Conservation (phyloP, 2,329 filamentous ascomycete species). For the Orbilia javanica region DNA sequence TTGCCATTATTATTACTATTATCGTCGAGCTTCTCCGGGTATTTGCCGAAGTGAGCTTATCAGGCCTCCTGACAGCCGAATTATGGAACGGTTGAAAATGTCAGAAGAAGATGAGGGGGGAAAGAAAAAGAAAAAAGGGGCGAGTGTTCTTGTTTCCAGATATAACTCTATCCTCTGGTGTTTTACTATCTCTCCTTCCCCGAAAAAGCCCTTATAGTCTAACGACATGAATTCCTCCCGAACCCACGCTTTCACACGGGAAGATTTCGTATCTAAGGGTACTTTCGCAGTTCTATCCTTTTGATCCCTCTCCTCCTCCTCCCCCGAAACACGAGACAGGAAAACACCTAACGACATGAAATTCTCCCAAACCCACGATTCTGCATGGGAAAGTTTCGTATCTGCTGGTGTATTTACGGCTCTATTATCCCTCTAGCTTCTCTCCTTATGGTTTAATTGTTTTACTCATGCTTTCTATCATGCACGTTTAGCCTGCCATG, state of each 20-base stretch:
- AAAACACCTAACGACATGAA: too few relatives aligned
- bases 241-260: neutral
- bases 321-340: too few relatives aligned
- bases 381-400: too few relatives aligned
- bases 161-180: neutral
- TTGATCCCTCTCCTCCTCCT: neutral
- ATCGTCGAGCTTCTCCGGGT: neutral
- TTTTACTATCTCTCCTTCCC: too few relatives aligned
- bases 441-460: neutral
- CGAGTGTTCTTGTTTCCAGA: neutral
- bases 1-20: neutral
- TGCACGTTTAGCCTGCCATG: neutral
- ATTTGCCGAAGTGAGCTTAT: neutral
- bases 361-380: too few relatives aligned
- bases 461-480: neutral
- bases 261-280: neutral
- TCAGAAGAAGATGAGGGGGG: neutral
- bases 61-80: neutral
- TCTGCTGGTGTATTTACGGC: too few relatives aligned
- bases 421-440: neutral
- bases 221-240: neutral
- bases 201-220: neutral
- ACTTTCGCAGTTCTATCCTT: neutral
- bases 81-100: neutral
- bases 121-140: slow-evolving; percentile 7